Evolutionary conservation across 306 rosid species (phyloP).

Genomic region (Senna tora): DNA sequence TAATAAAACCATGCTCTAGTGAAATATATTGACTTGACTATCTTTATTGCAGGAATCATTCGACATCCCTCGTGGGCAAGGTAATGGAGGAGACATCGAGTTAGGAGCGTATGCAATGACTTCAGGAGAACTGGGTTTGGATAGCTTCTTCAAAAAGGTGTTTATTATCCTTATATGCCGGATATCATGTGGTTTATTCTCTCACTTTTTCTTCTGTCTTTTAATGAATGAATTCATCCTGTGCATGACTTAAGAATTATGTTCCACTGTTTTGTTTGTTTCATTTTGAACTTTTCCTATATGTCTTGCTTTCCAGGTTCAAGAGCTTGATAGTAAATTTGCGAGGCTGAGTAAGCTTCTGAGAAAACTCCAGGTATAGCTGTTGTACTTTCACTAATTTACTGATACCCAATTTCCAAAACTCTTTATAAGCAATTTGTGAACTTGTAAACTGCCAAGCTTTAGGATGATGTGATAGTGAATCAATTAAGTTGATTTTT

Average conservation of each 20-base stretch:
- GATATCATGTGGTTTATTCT: slow-evolving; percentile 1
- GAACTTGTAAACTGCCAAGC: background rate
- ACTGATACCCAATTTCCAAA: slow-evolving; percentile 19
- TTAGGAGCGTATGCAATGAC: slow-evolving; percentile 61
- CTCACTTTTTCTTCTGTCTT: slow-evolving; percentile 2
- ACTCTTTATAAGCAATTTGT: background rate
- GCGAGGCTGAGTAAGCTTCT: slow-evolving; percentile 75
- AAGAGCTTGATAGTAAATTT: slow-evolving; percentile 80
- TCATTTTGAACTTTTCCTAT: too few species aligned
- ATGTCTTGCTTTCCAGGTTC: slow-evolving; percentile 55
- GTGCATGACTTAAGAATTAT: slow-evolving; percentile 15
- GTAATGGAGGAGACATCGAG: slow-evolving; percentile 66
- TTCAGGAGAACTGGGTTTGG: slow-evolving; percentile 78
- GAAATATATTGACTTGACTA: slow-evolving; percentile 24
- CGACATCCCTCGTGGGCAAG: slow-evolving; percentile 74
- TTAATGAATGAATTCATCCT: background rate
- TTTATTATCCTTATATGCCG: slow-evolving; percentile 12
- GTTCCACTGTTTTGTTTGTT: background rate
- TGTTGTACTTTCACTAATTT: slow-evolving; percentile 21
- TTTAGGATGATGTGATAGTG: slow-evolving; percentile 2
- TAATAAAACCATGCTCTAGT: background rate
- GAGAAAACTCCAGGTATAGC: slow-evolving; percentile 74
- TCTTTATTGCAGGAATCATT: slow-evolving; percentile 73
- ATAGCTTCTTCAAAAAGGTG: slow-evolving; percentile 81
- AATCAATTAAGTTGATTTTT: slow-evolving; percentile 7